Conservation (phyloP, 441 rosid genomes). For the Pelargonium citronellum region DNA sequence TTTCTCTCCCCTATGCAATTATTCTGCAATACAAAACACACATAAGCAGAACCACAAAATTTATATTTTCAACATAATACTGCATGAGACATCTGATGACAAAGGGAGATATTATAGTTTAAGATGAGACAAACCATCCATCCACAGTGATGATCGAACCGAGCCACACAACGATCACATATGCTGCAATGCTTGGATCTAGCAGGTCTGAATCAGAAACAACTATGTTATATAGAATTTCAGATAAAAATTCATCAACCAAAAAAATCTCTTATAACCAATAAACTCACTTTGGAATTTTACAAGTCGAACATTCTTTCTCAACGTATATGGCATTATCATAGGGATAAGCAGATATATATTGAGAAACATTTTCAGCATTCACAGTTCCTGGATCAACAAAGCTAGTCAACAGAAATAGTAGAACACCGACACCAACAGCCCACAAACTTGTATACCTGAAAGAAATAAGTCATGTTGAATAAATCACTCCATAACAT, state of each 20-base stretch:
- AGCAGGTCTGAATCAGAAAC: conserved; percentile 59
- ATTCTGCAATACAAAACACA: conserved; percentile 44
- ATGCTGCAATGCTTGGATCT: conserved; percentile 95
- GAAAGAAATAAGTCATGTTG: conserved; percentile 23
- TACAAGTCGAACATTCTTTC: conserved; percentile 81
- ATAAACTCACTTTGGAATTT: conserved; percentile 65
- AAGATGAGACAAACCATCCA: conserved; percentile 55
- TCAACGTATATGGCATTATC: conserved; percentile 59
- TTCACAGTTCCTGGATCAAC: conserved; percentile 83
- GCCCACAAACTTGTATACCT: conserved; percentile 72
- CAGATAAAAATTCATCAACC: conserved; percentile 11
- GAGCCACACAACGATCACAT: conserved; percentile 81
- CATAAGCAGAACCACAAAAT: conserved; percentile 13
- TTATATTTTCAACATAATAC: neutral
- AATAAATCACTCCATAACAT: neutral
- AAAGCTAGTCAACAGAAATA: conserved; percentile 78
- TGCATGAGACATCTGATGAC: neutral
- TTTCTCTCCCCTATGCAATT: conserved; percentile 76
- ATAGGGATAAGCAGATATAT: conserved; percentile 68
- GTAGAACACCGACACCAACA: conserved; percentile 59
- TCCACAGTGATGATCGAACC: conserved; percentile 92
- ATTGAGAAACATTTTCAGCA: conserved; percentile 53
- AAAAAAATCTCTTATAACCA: conserved; percentile 8
- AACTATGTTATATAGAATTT: conserved; percentile 10
- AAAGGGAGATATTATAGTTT: conserved; percentile 6